A percentile compares a stretch with the other conserved stretches of the same genome.
Evolutionary conservation across 352 stramenopile genomes (phyloP).

Genomic region (Globisporangium nunn): DNA sequence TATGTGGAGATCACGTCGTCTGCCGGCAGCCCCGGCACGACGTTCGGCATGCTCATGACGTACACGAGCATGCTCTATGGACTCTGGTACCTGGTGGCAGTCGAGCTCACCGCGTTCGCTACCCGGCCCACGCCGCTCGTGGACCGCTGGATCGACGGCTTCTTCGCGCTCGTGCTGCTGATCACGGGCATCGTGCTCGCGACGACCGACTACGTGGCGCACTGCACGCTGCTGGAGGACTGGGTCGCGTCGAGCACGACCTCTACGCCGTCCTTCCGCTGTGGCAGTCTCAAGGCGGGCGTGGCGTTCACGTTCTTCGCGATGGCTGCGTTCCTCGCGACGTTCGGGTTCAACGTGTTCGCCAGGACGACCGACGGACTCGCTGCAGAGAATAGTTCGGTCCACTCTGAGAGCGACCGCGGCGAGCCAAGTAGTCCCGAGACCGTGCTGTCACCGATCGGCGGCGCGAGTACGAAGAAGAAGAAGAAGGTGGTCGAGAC

Average conservation of each 20-base stretch:
- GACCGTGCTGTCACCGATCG: constrained; percentile 24
- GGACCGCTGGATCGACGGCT: constrained; percentile 25
- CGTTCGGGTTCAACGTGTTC: constrained; percentile 28
- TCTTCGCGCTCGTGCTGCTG: constrained; percentile 34
- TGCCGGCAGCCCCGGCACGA: constrained; percentile 27
- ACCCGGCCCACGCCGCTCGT: constrained; percentile 17
- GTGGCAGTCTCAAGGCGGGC: constrained; percentile 38
- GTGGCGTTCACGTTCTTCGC: constrained; percentile 49
- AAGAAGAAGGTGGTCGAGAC: constrained; percentile 4
- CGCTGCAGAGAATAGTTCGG: not conserved
- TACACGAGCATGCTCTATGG: constrained; percentile 60
- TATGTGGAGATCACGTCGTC: constrained; percentile 12
- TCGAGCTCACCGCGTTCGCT: constrained; percentile 36
- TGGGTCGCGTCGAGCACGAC: not conserved
- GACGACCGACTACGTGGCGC: constrained; percentile 32
- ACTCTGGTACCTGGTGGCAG: constrained; percentile 34
- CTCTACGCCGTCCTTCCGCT: constrained; percentile 16
- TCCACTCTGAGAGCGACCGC: not conserved
- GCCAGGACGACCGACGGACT: not conserved
- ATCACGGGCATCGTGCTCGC: constrained; percentile 50
- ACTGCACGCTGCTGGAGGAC: constrained; percentile 30
- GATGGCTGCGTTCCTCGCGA: constrained; percentile 22
- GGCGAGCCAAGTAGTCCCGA: constrained; percentile 11
- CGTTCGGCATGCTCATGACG: constrained; percentile 51
- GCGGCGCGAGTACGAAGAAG: constrained; percentile 1